Conservation (phyloP, 495 filamentous ascomycete genomes). For the Pyrenula aspistea region DNA sequence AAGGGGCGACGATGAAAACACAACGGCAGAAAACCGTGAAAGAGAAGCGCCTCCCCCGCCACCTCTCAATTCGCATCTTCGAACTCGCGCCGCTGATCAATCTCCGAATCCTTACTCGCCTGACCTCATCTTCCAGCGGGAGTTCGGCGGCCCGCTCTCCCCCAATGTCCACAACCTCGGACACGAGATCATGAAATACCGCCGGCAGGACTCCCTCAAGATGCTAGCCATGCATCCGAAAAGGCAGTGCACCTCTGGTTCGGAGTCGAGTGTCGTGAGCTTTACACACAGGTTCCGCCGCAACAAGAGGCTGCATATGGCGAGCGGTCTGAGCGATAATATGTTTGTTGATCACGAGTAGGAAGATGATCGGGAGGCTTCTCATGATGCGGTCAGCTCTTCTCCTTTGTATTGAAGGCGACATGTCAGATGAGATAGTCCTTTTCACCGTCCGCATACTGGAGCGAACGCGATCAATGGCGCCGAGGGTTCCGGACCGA, state of each 20-base stretch:
- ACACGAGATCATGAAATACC: background rate
- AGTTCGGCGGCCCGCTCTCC: background rate
- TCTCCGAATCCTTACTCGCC: background rate
- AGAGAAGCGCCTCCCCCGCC: too few relatives aligned
- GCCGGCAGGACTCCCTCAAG: background rate
- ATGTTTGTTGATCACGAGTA: too few relatives aligned
- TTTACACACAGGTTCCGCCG: background rate
- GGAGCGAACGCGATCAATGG: too few relatives aligned
- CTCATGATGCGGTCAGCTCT: too few relatives aligned
- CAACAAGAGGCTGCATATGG: background rate
- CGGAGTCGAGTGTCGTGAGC: background rate
- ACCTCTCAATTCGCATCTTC: too few relatives aligned
- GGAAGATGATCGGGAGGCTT: too few relatives aligned
- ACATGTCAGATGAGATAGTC: too few relatives aligned
- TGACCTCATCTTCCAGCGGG: background rate
- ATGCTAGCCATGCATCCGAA: background rate
- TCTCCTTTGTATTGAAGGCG: too few relatives aligned
- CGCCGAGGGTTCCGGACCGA: too few relatives aligned
- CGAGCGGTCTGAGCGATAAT: background rate
- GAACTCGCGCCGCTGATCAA: background rate
- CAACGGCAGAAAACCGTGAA: too few relatives aligned
- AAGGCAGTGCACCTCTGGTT: background rate
- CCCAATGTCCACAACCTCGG: background rate
- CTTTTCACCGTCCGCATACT: too few relatives aligned
- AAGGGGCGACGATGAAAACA: too few relatives aligned